Percentiles rank a stretch among this genome's conserved stretches.
Conservation (phyloP, 2,329 filamentous ascomycete species). For the Aspergillus alliaceus region DNA sequence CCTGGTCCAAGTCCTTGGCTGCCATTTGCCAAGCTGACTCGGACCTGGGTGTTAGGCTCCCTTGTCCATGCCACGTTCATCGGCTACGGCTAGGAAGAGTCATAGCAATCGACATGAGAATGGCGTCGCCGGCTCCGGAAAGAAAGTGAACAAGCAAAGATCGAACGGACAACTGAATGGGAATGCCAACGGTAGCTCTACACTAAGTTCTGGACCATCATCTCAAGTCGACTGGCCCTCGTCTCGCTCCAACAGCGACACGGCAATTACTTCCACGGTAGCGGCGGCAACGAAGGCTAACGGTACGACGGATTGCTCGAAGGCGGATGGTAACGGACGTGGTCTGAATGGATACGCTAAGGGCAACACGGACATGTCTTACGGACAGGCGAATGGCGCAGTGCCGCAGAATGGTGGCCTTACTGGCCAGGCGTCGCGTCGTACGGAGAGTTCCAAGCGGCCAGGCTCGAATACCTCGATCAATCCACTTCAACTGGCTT, state of each 20-base stretch:
- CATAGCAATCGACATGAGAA: conserved; percentile 80
- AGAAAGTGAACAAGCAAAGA: conserved; percentile 62
- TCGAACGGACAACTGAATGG: conserved; percentile 58
- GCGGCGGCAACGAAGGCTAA: conserved; percentile 26
- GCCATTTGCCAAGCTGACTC: conserved; percentile 50
- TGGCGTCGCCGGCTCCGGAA: conserved; percentile 77
- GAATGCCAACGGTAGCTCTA: conserved; percentile 45
- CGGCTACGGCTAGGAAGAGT: conserved; percentile 53
- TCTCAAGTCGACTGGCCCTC: conserved; percentile 42
- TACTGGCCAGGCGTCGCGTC: conserved; percentile 29
- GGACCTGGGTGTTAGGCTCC: conserved; percentile 43
- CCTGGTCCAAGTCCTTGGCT: conserved; percentile 49
- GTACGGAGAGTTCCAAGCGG: conserved; percentile 36
- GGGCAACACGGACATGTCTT: conserved; percentile 34
- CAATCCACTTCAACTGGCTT: conserved; percentile 72
- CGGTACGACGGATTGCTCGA: conserved; percentile 30
- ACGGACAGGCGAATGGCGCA: conserved; percentile 34
- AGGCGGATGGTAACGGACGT: conserved; percentile 36
- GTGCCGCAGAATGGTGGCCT: conserved; percentile 31
- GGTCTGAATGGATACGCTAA: conserved; percentile 39
- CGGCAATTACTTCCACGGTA: conserved; percentile 28
- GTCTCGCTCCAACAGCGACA: conserved; percentile 40
- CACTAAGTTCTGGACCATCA: conserved; percentile 34
- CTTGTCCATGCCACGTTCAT: conserved; percentile 53
- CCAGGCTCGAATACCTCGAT: conserved; percentile 51